A percentile compares a stretch with the other conserved stretches of the same genome.
phyloP scores from a whole-genome alignment of 805 yeast species.

The Metschnikowia cubensis region DNA sequence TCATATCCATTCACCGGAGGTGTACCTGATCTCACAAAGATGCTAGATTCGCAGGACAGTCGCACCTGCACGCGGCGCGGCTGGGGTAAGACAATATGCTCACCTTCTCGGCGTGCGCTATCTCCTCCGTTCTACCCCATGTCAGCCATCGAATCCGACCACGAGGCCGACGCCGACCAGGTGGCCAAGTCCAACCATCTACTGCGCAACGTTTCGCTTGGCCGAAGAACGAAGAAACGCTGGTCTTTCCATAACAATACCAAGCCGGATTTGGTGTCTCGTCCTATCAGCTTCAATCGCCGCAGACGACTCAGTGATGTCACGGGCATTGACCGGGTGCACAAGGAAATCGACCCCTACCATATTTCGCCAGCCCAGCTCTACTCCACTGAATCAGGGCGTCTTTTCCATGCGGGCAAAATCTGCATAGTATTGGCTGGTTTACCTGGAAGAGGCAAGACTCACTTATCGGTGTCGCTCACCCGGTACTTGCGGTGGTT shows the following conservation, averaged over 20 bases:
- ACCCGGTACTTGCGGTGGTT: slow-evolving; percentile 94
- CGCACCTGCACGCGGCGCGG: slow-evolving; percentile 3
- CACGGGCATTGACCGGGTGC: slow-evolving; percentile 55
- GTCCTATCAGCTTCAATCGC: slow-evolving; percentile 25
- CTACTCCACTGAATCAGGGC: slow-evolving; percentile 88
- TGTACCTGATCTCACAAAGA: too few relatives aligned
- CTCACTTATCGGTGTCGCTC: slow-evolving; percentile 85
- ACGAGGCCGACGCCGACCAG: slow-evolving; percentile 30
- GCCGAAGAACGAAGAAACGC: slow-evolving; percentile 36
- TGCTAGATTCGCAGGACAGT: too few relatives aligned
- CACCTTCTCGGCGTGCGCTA: not conserved
- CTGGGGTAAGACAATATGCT: slow-evolving; percentile 4
- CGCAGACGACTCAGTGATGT: slow-evolving; percentile 38
- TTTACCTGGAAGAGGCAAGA: slow-evolving; percentile 93
- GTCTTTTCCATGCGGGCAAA: slow-evolving; percentile 93
- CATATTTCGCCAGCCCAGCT: slow-evolving; percentile 88
- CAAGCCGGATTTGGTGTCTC: slow-evolving; percentile 36
- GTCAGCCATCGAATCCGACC: slow-evolving; percentile 30
- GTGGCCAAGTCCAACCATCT: slow-evolving; percentile 34
- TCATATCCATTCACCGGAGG: too few relatives aligned
- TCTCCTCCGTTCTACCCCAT: not conserved
- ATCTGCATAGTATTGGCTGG: slow-evolving; percentile 87
- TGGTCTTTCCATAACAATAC: slow-evolving; percentile 41
- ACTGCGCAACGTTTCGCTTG: slow-evolving; percentile 24
- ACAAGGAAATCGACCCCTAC: slow-evolving; percentile 53